These are phyloP conservation scores for Backusella macrospora DNA, from an alignment of 192 early-diverging fungal genomes.

Conservation along the genomic window DNA sequence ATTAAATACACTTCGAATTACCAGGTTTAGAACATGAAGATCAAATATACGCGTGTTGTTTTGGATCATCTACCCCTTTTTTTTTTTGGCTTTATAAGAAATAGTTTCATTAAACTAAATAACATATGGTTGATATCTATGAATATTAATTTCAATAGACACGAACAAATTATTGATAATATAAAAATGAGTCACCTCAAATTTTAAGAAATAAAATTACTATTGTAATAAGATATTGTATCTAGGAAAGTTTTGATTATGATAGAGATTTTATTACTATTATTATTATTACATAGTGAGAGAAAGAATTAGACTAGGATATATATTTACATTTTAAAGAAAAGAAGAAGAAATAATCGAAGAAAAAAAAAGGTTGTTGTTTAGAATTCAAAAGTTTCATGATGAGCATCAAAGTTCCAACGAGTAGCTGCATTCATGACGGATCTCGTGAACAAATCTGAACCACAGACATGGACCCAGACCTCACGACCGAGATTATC, in stretches of 20 bases:
- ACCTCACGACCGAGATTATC: conserved; percentile 27
- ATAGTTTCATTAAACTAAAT: too few species aligned
- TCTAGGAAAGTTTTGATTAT: background rate
- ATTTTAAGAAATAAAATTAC: too few species aligned
- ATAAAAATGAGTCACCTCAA: too few species aligned
- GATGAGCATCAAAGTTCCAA: conserved; percentile 34
- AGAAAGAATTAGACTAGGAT: background rate
- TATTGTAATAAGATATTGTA: background rate
- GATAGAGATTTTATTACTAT: background rate
- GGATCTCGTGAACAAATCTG: conserved; percentile 31
- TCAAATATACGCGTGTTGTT: too few species aligned
- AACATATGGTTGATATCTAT: too few species aligned
- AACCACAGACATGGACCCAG: conserved; percentile 44
- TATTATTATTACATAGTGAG: background rate
- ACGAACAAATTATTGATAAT: too few species aligned
- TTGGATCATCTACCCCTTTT: too few species aligned
- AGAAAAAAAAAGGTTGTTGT: background rate
- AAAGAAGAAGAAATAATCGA: background rate
- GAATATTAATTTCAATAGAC: too few species aligned
- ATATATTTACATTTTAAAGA: conserved; percentile 8
- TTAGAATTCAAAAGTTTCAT: conserved; percentile 50
- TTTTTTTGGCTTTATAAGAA: too few species aligned
- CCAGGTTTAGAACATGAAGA: too few species aligned
- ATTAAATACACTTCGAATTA: too few species aligned
- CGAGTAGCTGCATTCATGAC: conserved; percentile 36